These are phyloP conservation scores for Cercospora janseana DNA, from an alignment of 2,329 filamentous ascomycete species.

Conservation along the genomic window DNA sequence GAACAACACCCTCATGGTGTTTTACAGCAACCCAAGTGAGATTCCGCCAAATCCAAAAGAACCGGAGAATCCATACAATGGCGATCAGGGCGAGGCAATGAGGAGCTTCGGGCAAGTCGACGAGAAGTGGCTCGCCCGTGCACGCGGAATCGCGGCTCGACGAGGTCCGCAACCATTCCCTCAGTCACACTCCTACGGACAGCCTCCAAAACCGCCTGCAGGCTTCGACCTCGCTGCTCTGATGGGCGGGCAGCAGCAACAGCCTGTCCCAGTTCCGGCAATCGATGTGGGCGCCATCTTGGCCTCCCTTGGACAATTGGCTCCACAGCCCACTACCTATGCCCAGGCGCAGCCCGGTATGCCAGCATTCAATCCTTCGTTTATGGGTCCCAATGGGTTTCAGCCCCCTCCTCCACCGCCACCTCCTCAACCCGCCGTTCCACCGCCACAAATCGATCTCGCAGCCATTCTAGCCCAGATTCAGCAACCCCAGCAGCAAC, in stretches of 20 bases:
- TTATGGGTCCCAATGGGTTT: constrained; percentile 23
- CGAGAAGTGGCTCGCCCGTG: constrained; percentile 29
- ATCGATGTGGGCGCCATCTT: constrained; percentile 9
- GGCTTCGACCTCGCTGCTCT: constrained; percentile 15
- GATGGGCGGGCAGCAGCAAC: constrained; percentile 12
- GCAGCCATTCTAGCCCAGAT: constrained; percentile 35
- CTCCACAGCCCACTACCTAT: constrained; percentile 15
- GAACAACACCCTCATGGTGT: constrained; percentile 48
- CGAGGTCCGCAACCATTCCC: constrained; percentile 13
- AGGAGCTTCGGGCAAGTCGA: constrained; percentile 43
- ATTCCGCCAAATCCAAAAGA: constrained; percentile 50
- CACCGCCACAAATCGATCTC: constrained; percentile 28
- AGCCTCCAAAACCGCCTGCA: constrained; percentile 17
- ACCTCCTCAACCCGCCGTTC: constrained; percentile 14
- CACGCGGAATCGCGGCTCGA: constrained; percentile 17
- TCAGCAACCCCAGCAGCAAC: constrained; percentile 23
- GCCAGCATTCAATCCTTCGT: constrained; percentile 17
- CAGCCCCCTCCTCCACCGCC: constrained; percentile 20
- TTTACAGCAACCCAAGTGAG: constrained; percentile 46
- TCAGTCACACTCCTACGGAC: neutral
- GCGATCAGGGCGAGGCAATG: constrained; percentile 29
- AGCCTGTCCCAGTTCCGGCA: neutral
- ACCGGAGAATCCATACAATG: constrained; percentile 41
- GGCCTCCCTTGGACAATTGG: constrained; percentile 16
- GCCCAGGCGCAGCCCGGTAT: constrained; percentile 24